Base-by-base conservation (phyloP, 2,329 filamentous ascomycete species). In the Pestalotiopsis fici region DNA sequence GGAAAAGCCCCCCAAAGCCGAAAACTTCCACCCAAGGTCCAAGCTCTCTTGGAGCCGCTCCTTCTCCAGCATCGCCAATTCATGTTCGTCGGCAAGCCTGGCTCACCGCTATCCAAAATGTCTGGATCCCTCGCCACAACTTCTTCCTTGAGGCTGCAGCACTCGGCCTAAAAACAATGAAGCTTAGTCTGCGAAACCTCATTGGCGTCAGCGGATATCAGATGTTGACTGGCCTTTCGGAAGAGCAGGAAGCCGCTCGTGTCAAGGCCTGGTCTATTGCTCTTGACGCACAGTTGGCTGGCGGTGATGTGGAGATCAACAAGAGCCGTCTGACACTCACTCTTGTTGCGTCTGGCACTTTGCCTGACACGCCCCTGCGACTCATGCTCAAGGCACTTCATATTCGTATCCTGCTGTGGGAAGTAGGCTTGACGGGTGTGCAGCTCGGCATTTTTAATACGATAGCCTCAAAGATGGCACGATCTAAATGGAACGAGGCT, bases 251-350 rank as follows among this genome's bases (percentile, higher is more conserved):
- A 78, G 88, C 87, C 64, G 95, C 93, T 6, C 89, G 95, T 31
- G 87, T 97, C 74, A 96, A 97, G 81, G 93, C 94, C 0, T 98
- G 95, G 95, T 88, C 91, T 39, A 97, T 97, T 74, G 95, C 95
- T 15, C 87, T 98, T 65, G 95, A 98, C 78, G 94, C 95, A 28
- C 95, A 98, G 78, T 86, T 98, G 23, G 93, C 93, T 11, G 95
- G 95, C 55, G 95, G 95, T 15, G 95, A 98, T 78, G 88, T 91
- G 9, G 93, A 97, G 77, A 92, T 98, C 72, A 97, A 92, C 83
- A 94, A 92, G 79, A 94, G 93, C 78, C 90, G 95, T 62, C 85
- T 98, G 37, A 88, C 95, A 0, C 84, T 98, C 62, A 97, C 95
- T 0, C 85, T 98, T 28, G 90, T 98, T 74, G 94, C 95, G 9